phyloP scores from a whole-genome alignment of 441 rosid species.

The Syzygium syzygioides region DNA sequence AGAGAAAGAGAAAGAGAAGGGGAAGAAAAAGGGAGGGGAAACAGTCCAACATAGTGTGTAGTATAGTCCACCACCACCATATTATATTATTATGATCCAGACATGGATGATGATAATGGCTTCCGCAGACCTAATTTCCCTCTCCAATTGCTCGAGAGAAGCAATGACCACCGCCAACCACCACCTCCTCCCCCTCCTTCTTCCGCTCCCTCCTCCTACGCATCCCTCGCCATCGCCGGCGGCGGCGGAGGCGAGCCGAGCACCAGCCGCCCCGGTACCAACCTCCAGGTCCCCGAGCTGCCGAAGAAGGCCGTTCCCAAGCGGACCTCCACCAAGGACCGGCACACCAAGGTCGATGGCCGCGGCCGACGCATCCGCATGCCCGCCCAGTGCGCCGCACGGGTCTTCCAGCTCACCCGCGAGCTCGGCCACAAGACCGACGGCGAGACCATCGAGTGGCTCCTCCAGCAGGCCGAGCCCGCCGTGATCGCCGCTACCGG shows the following conservation, averaged over 20 bases:
- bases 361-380: conserved; percentile 17
- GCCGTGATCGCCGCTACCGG: conserved; percentile 19
- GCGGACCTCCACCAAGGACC: conserved; percentile 12
- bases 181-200: neutral
- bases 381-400: conserved; percentile 17
- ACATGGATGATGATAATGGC: conserved; percentile 12
- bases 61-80: neutral
- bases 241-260: neutral
- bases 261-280: neutral
- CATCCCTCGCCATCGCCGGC: neutral
- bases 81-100: neutral
- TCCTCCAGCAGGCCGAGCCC: conserved; percentile 17
- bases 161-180: neutral
- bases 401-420: conserved; percentile 17
- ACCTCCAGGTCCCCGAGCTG: neutral
- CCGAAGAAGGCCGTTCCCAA: conserved; percentile 8
- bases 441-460: conserved; percentile 18
- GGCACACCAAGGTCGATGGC: conserved; percentile 18
- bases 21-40: neutral
- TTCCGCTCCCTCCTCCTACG: neutral
- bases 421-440: conserved; percentile 18
- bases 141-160: conserved; percentile 13
- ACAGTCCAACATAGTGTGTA: neutral
- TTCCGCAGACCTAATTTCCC: conserved; percentile 13
- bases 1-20: neutral